Evolutionary conservation across 345 rosid species (phyloP).

Genomic region (Salix brachista): DNA sequence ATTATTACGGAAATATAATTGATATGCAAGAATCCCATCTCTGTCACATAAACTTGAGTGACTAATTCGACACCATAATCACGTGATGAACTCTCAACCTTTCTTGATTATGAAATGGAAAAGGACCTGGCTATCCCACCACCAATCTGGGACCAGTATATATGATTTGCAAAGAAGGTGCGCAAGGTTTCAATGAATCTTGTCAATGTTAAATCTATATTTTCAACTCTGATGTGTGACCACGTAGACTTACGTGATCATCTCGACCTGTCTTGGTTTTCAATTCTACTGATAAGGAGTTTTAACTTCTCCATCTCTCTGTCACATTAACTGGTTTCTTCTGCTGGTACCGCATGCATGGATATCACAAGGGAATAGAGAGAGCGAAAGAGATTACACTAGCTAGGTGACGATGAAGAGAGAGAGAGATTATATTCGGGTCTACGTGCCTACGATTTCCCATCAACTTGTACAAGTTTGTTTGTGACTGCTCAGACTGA

Average conservation of each 20-base stretch:
- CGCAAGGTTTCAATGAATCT: neutral
- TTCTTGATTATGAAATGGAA: neutral
- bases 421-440: no score
- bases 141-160: neutral
- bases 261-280: neutral
- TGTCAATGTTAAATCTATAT: neutral
- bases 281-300: neutral
- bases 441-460: no score
- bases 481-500: no score
- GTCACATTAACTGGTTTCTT: neutral
- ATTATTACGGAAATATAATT: neutral
- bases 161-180: neutral
- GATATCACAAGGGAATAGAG: neutral
- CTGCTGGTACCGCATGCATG: neutral
- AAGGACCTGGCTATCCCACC: neutral
- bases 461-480: no score
- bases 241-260: neutral
- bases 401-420: no score
- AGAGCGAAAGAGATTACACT: neutral
- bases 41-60: neutral
- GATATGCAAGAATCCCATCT: neutral
- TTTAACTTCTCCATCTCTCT: neutral
- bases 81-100: neutral
- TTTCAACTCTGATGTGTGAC: neutral
- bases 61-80: neutral